Evolutionary conservation across 2,329 filamentous ascomycete genomes (phyloP), one percentile per base, ranked within the genome.

Genomic region (Xylaria sp.): DNA sequence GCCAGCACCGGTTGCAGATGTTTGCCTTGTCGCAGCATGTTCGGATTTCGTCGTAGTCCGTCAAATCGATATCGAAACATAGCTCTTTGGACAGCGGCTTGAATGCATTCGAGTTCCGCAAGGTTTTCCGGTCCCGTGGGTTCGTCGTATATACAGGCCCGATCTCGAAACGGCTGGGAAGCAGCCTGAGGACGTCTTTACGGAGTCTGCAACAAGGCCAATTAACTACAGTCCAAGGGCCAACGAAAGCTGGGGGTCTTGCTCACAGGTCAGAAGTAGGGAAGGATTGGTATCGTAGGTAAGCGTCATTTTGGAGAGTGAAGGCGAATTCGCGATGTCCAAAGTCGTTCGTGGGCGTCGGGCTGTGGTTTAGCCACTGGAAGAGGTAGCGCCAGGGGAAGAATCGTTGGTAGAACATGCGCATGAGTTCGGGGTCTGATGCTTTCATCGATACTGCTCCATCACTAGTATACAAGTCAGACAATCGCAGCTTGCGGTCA

Each of bases 31-130:
- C 86, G 71, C 94, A 99, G 75, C 94, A 99, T 22, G 92, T 97
- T 63, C 94, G 87, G 61, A 99, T 90, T 62, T 96, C 91, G 71
- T 99, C 94, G 74, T 99, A 99, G 75, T 97, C 94, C 50, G 94
- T 97, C 83, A 99, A 83, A 83, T 99, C 94, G 66, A 99, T 97
- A 88, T 99, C 94, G 73, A 99, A 97, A 65, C 96, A 96, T 38
- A 99, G 78, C 72, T 99, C 94, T 72, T 99, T 99, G 51, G 90
- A 83, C 26, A 97, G 73, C 0, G 94, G 93, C 60, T 88, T 89
- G 76, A 99, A 97, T 7, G 90, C 85, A 34, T 87, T 83, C 16
- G 56, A 56, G 72, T 92, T 93, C 48, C 88, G 86, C 29, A 97
- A 74, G 0, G 88, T 88, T 76, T 97, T 99, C 67, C 93, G 87